Evolutionary conservation across 2,329 filamentous ascomycete species (phyloP).

Genomic region (Ophiocordyceps camponoti-leonardi): DNA sequence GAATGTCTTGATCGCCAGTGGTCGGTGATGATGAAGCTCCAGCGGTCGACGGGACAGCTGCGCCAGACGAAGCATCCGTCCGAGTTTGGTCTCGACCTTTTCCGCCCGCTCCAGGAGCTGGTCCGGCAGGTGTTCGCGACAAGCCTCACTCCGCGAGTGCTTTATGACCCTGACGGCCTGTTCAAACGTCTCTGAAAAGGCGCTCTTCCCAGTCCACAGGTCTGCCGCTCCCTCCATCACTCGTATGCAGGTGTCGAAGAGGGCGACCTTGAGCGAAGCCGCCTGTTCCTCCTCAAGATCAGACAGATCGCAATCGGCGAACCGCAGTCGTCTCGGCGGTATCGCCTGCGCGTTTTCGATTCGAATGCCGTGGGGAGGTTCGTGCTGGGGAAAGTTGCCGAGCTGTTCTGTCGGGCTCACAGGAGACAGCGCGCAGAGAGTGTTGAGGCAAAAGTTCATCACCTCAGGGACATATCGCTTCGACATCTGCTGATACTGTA

Average conservation of each 20-base stretch:
- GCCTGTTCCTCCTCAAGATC: constrained; percentile 15
- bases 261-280: constrained; percentile 32
- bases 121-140: constrained; percentile 30
- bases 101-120: constrained; percentile 21
- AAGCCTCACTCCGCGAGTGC: constrained; percentile 39
- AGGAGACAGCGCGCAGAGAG: constrained; percentile 50
- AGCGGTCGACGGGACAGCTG: constrained; percentile 57
- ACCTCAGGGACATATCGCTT: constrained; percentile 84
- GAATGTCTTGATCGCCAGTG: constrained; percentile 70
- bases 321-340: constrained; percentile 33
- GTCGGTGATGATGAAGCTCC: constrained; percentile 74
- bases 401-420: constrained; percentile 24
- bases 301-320: constrained; percentile 35
- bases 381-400: constrained; percentile 44
- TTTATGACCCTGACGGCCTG: constrained; percentile 42
- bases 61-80: constrained; percentile 40
- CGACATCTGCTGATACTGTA: constrained; percentile 70
- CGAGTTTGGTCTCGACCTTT: constrained; percentile 27
- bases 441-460: constrained; percentile 64
- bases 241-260: constrained; percentile 44
- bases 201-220: constrained; percentile 54
- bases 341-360: constrained; percentile 24
- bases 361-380: constrained; percentile 32
- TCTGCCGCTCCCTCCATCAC: constrained; percentile 53
- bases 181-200: constrained; percentile 65